Base-by-base conservation (phyloP, 1,139 yeast species). In the Blastobotrys elegans region DNA sequence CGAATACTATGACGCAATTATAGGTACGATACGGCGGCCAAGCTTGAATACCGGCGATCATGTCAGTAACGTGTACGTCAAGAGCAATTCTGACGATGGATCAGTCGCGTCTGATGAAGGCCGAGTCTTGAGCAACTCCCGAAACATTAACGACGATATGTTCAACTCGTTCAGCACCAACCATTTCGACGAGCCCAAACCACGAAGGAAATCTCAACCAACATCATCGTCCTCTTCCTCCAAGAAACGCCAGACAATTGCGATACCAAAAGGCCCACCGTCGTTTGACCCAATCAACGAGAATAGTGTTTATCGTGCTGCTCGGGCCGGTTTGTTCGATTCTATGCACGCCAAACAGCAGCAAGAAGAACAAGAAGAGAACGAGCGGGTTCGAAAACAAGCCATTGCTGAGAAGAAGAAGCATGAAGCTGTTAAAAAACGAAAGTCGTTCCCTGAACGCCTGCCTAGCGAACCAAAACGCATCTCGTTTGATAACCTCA, bases 21-120 rank as follows among this genome's bases (percentile, higher is more conserved):
- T 55, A 7, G 46, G 46, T 17, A 53, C 56, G 8, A 55, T 58
- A 26, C 52, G 62, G 13, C 51, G 56, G 22, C 61, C 63, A 14
- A 54, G 60, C 3, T 46, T 59, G 13, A 51, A 50, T 36, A 59
- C 62, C n/a, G 64, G 64, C 1, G 58, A 54, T 16, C 63, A 60
- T 50, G 61, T 58, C 33, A 51, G 53, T 44, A 49, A 53, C 27
- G 44, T 58, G 16, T 48, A 54, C 20, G 54, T 59, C 10, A 49
- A 53, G 42, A 53, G 39, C 32, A 33, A 24, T 11, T 41, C 43
- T 5, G 52, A 50, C 11, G 32, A 21, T 10, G 43, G 21, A 36
- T 27, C 48, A 6, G 40, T 43, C 33, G 42, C 32, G n/a, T 48
- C 49, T 10, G 48, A 46, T 17, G 51, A 46, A 14, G 50, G 43